These are phyloP conservation scores for Gaertneriomyces semiglobifer DNA, from an alignment of 192 early-diverging fungal genomes.

Conservation along the genomic window DNA sequence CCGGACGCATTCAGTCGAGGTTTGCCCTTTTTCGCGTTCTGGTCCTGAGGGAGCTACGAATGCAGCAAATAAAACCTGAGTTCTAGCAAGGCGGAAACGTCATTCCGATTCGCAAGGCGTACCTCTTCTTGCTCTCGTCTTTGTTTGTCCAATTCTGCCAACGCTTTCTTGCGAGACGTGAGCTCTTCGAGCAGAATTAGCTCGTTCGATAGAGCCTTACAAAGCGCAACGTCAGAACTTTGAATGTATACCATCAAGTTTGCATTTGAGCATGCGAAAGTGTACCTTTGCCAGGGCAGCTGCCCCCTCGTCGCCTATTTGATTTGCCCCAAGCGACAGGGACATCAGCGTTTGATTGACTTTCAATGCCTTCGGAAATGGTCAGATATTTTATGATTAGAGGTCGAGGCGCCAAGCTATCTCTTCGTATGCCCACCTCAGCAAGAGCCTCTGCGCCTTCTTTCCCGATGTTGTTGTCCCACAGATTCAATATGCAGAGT, in stretches of 20 bases:
- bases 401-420: neutral
- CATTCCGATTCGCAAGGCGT: neutral
- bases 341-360: slow-evolving; percentile 42
- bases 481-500: slow-evolving; percentile 39
- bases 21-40: slow-evolving; percentile 36
- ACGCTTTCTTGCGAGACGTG: slow-evolving; percentile 32
- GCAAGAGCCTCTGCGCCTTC: slow-evolving; percentile 48
- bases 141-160: slow-evolving; percentile 45
- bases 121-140: slow-evolving; percentile 52
- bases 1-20: slow-evolving; percentile 1
- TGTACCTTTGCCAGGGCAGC: slow-evolving; percentile 42
- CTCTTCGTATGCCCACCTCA: slow-evolving; percentile 29
- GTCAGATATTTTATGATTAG: neutral
- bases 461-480: slow-evolving; percentile 44
- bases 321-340: slow-evolving; percentile 44
- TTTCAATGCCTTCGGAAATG: slow-evolving; percentile 32
- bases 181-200: slow-evolving; percentile 43
- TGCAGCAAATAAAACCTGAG: neutral
- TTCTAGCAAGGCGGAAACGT: neutral
- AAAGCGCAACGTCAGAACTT: too few relatives aligned
- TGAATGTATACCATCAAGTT: neutral
- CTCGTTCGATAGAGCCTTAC: slow-evolving; percentile 43
- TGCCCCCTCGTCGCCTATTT: slow-evolving; percentile 48
- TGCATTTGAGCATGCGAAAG: neutral
- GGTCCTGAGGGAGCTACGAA: slow-evolving; percentile 23